Evolutionary conservation across 768 basidiomycete species (phyloP).

Genomic region (Amyloporia xantha): DNA sequence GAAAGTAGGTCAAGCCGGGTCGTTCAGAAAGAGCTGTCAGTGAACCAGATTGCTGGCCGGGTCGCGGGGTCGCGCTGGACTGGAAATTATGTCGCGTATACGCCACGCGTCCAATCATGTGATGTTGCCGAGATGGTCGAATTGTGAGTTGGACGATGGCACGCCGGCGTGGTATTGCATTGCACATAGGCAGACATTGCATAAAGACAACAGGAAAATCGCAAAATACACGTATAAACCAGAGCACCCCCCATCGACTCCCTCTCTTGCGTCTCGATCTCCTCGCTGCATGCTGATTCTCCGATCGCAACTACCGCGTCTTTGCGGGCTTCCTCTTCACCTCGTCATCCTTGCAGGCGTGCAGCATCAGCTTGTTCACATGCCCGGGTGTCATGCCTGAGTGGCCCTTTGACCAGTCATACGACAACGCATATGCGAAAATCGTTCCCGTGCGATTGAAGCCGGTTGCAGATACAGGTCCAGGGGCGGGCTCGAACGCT

Average conservation of each 20-base stretch:
- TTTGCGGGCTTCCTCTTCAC: conserved; percentile 54
- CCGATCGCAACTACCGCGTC: conserved; percentile 2
- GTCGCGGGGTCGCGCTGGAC: neutral
- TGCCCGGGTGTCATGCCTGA: conserved; percentile 68
- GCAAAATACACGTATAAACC: too few species aligned
- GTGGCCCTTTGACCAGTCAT: conserved; percentile 93
- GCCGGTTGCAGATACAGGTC: conserved; percentile 70
- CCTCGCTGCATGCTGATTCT: too few species aligned
- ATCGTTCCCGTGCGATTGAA: conserved; percentile 88
- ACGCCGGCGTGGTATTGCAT: too few species aligned
- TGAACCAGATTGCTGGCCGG: neutral
- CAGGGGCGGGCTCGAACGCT: conserved; percentile 71
- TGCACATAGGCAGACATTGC: too few species aligned
- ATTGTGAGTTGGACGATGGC: too few species aligned
- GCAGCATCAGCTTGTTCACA: conserved; percentile 79
- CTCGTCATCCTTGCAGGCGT: conserved; percentile 83
- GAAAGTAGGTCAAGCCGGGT: neutral
- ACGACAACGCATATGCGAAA: conserved; percentile 88
- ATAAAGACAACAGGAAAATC: too few species aligned
- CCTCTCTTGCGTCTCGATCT: too few species aligned
- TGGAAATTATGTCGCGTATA: neutral
- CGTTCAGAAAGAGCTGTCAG: neutral
- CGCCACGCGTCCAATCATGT: neutral
- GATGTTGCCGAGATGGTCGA: too few species aligned
- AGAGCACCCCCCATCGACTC: too few species aligned